A percentile compares a stretch with the other conserved stretches of the same genome.
phyloP scores from a whole-genome alignment of 441 rosid species.

The Hura crepitans region DNA sequence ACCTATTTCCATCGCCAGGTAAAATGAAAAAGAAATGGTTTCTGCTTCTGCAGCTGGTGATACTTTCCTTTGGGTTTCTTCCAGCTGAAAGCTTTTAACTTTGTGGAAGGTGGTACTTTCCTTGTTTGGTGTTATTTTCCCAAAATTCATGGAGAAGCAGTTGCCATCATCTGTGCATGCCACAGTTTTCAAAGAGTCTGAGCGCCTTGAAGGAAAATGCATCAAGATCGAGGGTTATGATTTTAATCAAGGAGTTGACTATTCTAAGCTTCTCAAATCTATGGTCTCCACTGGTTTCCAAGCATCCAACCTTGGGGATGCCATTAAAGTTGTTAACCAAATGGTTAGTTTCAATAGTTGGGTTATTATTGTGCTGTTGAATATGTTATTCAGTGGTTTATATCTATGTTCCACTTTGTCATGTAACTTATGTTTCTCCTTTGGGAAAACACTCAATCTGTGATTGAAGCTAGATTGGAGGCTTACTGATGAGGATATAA shows the following conservation, averaged over 20 bases:
- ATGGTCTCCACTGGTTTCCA: conserved; percentile 83
- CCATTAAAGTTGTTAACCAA: conserved; percentile 63
- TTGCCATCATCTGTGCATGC: conserved; percentile 53
- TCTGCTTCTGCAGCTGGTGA: background rate
- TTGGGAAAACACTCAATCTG: background rate
- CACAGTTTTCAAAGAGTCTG: conserved; percentile 83
- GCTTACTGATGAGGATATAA: conserved; percentile 54
- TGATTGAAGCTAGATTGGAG: conserved; percentile 84
- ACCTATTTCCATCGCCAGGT: no score
- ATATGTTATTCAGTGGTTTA: no score
- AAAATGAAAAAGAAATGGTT: no score
- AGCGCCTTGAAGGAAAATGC: conserved; percentile 58
- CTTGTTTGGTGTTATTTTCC: background rate
- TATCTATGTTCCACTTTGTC: background rate
- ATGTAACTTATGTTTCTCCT: background rate
- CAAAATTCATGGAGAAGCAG: conserved; percentile 29
- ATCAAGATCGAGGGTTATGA: conserved; percentile 74
- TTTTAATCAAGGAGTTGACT: conserved; percentile 71
- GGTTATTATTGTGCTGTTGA: background rate
- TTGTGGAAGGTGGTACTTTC: background rate
- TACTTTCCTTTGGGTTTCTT: background rate
- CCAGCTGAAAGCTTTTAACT: background rate
- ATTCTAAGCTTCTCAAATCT: conserved; percentile 57
- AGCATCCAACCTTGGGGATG: conserved; percentile 86
- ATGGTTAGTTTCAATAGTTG: conserved; percentile 48